phyloP scores from a whole-genome alignment of 352 stramenopile species.

The Thraustochytrium sp. region DNA sequence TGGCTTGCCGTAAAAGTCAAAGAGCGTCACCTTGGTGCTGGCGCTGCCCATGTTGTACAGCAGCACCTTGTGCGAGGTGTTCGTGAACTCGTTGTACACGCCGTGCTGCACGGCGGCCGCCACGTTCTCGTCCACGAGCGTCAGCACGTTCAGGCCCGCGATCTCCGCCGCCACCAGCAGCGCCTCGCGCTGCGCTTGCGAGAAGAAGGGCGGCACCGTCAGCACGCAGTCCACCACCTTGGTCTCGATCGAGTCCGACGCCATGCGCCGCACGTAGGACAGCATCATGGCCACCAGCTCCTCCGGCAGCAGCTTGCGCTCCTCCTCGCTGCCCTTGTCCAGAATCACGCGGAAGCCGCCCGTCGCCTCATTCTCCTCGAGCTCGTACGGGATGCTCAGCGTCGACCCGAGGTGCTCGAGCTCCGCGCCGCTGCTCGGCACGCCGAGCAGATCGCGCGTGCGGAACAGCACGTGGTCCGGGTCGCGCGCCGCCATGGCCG shows the following conservation, averaged over 20 bases:
- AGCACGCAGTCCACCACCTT: slow-evolving; percentile 86
- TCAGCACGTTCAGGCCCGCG: slow-evolving; percentile 87
- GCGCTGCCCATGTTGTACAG: slow-evolving; percentile 97
- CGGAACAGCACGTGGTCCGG: slow-evolving; percentile 60
- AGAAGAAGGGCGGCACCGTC: slow-evolving; percentile 90
- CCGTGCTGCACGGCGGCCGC: slow-evolving; percentile 90
- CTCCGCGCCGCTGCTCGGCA: slow-evolving; percentile 66
- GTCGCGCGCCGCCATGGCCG: slow-evolving; percentile 78
- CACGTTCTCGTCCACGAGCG: slow-evolving; percentile 95
- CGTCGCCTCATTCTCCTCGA: slow-evolving; percentile 66
- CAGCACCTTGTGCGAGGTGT: slow-evolving; percentile 74
- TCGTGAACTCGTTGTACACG: slow-evolving; percentile 81
- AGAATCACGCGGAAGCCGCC: slow-evolving; percentile 55
- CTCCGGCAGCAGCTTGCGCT: slow-evolving; percentile 75
- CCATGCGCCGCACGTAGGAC: slow-evolving; percentile 74
- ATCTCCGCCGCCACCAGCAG: slow-evolving; percentile 88
- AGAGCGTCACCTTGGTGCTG: slow-evolving; percentile 42
- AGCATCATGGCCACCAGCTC: slow-evolving; percentile 94
- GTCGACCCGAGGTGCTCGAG: slow-evolving; percentile 52
- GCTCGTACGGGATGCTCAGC: slow-evolving; percentile 56
- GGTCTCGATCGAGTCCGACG: slow-evolving; percentile 47
- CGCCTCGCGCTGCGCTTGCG: slow-evolving; percentile 85
- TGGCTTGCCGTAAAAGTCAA: slow-evolving; percentile 30
- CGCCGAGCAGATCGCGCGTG: slow-evolving; percentile 22
- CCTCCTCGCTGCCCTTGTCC: slow-evolving; percentile 60